phyloP scores from a whole-genome alignment of 257 asterid genomes.

The Nicotiana noctiflora region DNA sequence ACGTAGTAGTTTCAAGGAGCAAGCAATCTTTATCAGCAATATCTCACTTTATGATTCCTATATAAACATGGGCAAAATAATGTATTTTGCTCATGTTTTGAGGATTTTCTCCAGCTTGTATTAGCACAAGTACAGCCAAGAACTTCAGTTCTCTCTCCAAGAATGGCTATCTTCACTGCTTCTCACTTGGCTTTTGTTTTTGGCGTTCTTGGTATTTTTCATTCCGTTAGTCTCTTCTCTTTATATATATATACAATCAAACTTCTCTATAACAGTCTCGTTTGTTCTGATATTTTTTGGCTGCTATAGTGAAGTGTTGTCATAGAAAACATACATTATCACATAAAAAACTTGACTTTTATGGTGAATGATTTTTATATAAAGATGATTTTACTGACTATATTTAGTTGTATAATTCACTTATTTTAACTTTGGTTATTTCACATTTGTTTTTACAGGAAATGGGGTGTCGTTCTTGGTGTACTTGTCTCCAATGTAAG shows the following conservation, averaged over 20 bases:
- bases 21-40: conserved; percentile 12
- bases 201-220: conserved; percentile 62
- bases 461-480: conserved; percentile 78
- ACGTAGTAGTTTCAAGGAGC: not conserved
- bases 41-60: conserved; percentile 23
- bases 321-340: no score
- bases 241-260: not conserved
- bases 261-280: no score
- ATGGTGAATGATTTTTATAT: no score
- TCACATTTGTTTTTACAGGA: conserved; percentile 27
- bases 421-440: not conserved
- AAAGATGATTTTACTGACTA: no score
- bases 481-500: conserved; percentile 68
- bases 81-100: not conserved
- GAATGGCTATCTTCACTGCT: conserved; percentile 31
- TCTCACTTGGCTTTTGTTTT: conserved; percentile 32
- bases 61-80: conserved; percentile 18
- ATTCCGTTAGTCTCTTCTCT: not conserved
- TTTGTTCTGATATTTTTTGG: no score
- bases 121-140: not conserved
- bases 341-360: no score
- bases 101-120: not conserved
- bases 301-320: no score
- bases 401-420: not conserved
- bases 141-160: conserved; percentile 16